A percentile compares a stretch with the other conserved stretches of the same genome.
phyloP scores from a whole-genome alignment of 2,329 filamentous ascomycete genomes.

The Aspergillus thermomutatus region DNA sequence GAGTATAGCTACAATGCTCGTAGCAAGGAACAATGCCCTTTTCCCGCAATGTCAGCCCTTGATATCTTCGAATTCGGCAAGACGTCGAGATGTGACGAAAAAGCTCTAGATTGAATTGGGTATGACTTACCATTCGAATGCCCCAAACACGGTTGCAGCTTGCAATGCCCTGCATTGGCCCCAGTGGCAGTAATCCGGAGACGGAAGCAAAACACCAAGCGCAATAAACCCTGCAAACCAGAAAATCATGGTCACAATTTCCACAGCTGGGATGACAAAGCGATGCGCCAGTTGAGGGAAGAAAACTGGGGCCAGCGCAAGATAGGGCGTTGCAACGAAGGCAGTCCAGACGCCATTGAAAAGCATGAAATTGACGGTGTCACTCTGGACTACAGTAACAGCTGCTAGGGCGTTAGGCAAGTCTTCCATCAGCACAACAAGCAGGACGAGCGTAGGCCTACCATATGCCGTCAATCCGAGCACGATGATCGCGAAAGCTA shows the following conservation, averaged over 20 bases:
- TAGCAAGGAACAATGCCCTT: conserved; percentile 47
- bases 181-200: conserved; percentile 52
- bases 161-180: conserved; percentile 59
- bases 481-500: conserved; percentile 67
- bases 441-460: conserved; percentile 41
- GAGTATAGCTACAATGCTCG: conserved; percentile 48
- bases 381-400: conserved; percentile 53
- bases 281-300: conserved; percentile 60
- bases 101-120: background rate
- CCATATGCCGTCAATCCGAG: conserved; percentile 72
- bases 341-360: conserved; percentile 76
- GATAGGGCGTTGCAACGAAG: conserved; percentile 64
- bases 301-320: conserved; percentile 65
- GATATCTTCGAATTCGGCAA: background rate
- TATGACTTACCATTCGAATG: conserved; percentile 45
- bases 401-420: conserved; percentile 41
- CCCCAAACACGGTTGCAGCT: conserved; percentile 47
- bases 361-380: conserved; percentile 70
- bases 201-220: conserved; percentile 62
- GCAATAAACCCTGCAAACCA: conserved; percentile 88
- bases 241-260: conserved; percentile 74
- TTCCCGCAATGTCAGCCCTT: conserved; percentile 4
- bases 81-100: background rate
- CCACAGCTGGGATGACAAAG: conserved; percentile 63
- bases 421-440: background rate